Conservation (phyloP, 148 eudicot species). For the Rhododendron mucronatum region DNA sequence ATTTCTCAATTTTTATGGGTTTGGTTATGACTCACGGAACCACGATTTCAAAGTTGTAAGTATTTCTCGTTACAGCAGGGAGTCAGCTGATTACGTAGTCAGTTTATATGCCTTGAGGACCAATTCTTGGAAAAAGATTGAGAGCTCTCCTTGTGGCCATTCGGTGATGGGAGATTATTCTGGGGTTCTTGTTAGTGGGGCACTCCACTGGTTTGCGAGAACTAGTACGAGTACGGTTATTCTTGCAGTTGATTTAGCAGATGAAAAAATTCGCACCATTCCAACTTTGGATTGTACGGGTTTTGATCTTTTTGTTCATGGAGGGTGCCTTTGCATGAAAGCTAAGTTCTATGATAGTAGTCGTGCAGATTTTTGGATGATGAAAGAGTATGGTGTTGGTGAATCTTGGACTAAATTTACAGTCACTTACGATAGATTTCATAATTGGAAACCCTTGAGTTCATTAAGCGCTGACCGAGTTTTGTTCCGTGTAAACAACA, state of each 20-base stretch:
- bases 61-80: background rate
- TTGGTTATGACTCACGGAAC: background rate
- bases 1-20: background rate
- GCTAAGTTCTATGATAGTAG: background rate
- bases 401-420: slow-evolving; percentile 8
- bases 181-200: background rate
- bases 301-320: background rate
- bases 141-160: no score
- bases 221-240: background rate
- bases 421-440: background rate
- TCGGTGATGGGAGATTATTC: no score
- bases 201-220: background rate
- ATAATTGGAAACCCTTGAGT: background rate
- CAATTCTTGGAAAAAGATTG: no score
- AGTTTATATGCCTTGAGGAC: background rate
- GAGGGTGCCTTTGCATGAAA: background rate
- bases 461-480: background rate
- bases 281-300: background rate
- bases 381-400: background rate
- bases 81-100: background rate
- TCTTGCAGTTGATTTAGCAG: background rate
- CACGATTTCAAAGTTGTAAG: background rate
- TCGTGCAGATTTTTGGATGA: background rate
- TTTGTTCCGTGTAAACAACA: background rate
- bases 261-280: background rate